A percentile compares a stretch with the other conserved stretches of the same genome.
These are phyloP conservation scores for Oryza officinalis DNA, from an alignment of 176 grass and related monocot genomes.

Conservation along the genomic window DNA sequence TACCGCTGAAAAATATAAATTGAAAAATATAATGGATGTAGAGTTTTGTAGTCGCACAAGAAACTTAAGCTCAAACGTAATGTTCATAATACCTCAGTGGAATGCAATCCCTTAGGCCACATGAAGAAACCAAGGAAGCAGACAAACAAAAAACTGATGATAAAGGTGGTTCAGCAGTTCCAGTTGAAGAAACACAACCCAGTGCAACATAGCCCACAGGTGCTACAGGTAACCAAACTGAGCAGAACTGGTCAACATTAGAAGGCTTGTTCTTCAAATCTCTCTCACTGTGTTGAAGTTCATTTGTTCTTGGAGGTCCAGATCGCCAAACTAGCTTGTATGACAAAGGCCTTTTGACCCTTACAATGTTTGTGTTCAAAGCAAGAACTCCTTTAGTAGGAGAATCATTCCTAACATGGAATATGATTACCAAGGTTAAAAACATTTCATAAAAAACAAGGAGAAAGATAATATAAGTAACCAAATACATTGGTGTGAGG, in stretches of 20 bases:
- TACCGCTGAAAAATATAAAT: slow-evolving; percentile 47
- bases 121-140: slow-evolving; percentile 77
- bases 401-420: slow-evolving; percentile 73
- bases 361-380: slow-evolving; percentile 88
- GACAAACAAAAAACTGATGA: slow-evolving; percentile 80
- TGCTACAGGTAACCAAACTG: slow-evolving; percentile 95
- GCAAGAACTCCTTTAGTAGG: slow-evolving; percentile 91
- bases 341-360: slow-evolving; percentile 89
- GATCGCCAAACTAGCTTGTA: slow-evolving; percentile 85
- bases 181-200: slow-evolving; percentile 90
- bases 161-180: slow-evolving; percentile 72
- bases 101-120: slow-evolving; percentile 80
- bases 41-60: slow-evolving; percentile 30
- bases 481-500: slow-evolving; percentile 79
- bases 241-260: slow-evolving; percentile 43
- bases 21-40: slow-evolving; percentile 28
- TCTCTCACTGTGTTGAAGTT: slow-evolving; percentile 28
- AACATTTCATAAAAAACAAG: slow-evolving; percentile 14
- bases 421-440: slow-evolving; percentile 31
- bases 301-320: slow-evolving; percentile 38
- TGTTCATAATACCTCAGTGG: slow-evolving; percentile 51
- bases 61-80: slow-evolving; percentile 35
- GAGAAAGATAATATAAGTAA: slow-evolving; percentile 28
- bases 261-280: slow-evolving; percentile 32
- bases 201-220: slow-evolving; percentile 77